Evolutionary conservation across 2,329 filamentous ascomycete species (phyloP), one percentile per base, ranked within the genome.

Genomic region (Emmonsiellopsis sp.): DNA sequence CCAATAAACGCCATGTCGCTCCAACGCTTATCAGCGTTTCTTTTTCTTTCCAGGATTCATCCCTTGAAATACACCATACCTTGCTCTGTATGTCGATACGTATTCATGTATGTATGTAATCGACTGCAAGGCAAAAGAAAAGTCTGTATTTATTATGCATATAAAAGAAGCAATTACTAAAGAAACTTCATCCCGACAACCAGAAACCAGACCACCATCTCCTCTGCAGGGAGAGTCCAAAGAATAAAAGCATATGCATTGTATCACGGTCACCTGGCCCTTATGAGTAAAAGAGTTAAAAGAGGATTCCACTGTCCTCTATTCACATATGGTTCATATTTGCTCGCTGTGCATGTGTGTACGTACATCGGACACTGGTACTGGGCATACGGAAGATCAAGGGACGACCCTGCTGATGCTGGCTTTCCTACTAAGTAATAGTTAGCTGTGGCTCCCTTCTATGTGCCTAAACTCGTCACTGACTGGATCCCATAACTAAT

Each of bases 1-100:
- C 48, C 48, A 50, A 31, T 50, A 50, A 40, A 50, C 48, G 48
- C 48, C 48, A 40, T 33, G 37, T 11, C 37, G 14, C 11, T 27
- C 21, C 21, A 27, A 27, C 21, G 21, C 21, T 27, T 27, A 27
- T 27, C 5, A 27, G 21, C 1, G 21, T 27, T 27, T 27, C 21
- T 27, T 27, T 5, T 27, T 3, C 21, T 5, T 3, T 27, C 21
- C 21, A 27, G 21, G 21, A 27, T 27, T 27, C 27, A 47, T 47
- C 33, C 45, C 33, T 17, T 32, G 9, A 32, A 36, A 14, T 47
- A 27, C 21, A 33, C 44, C 34, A 44, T 33, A 27, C n/a, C 32
- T 46, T 32, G 31, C 21, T 33, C 14, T 32, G 44, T 47, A 47
- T 34, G 33, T 21, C 36, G 33, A 47, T 11, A 33, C 33, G 33